Conservation (phyloP, 2,329 filamentous ascomycete species). For the Tympanopsis confertula region DNA sequence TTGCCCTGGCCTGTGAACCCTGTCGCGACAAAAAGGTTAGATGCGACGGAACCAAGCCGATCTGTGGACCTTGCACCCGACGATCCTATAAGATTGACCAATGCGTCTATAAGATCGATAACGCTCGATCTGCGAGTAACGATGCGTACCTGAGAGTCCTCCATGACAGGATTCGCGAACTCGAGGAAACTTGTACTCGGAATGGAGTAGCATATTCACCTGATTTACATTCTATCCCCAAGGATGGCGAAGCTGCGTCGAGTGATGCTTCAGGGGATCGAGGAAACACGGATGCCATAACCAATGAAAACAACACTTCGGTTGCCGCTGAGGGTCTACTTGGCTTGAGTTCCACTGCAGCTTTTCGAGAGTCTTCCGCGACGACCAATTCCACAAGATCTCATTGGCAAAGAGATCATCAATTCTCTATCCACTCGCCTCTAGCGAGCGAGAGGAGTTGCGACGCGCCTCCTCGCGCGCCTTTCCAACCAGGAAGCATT, state of each 20-base stretch:
- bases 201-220: slow-evolving; percentile 3
- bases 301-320: too few species aligned
- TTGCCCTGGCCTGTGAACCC: slow-evolving; percentile 26
- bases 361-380: too few species aligned
- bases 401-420: too few species aligned
- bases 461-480: too few species aligned
- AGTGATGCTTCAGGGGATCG: neutral
- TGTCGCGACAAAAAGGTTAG: slow-evolving; percentile 27
- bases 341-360: too few species aligned
- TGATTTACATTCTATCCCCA: neutral
- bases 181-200: slow-evolving; percentile 10
- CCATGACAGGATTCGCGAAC: slow-evolving; percentile 13
- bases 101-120: slow-evolving; percentile 24
- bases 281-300: too few species aligned
- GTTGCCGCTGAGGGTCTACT: too few species aligned
- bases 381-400: too few species aligned
- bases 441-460: too few species aligned
- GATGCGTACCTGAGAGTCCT: slow-evolving; percentile 17
- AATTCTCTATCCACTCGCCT: too few species aligned
- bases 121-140: slow-evolving; percentile 20
- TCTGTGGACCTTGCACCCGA: slow-evolving; percentile 26
- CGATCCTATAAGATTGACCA: slow-evolving; percentile 17
- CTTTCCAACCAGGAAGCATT: too few species aligned
- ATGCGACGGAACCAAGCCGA: slow-evolving; percentile 28
- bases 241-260: slow-evolving; percentile 1